A percentile compares a stretch with the other conserved stretches of the same genome.
phyloP scores from a whole-genome alignment of 2,329 filamentous ascomycete species.

The Elsinoe arachidis region DNA sequence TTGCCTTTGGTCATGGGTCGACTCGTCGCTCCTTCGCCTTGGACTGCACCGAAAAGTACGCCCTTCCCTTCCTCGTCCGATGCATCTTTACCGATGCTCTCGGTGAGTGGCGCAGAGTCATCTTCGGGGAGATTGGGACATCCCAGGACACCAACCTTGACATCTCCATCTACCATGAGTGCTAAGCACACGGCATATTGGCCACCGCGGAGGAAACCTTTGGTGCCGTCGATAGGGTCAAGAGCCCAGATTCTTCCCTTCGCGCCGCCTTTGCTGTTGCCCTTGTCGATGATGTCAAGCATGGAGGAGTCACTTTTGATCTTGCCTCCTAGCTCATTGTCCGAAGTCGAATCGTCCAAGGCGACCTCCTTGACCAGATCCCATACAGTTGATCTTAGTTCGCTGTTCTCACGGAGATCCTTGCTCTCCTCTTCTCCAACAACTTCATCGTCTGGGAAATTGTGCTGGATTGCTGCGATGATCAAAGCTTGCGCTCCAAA shows the following conservation, averaged over 20 bases:
- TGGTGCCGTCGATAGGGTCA: slow-evolving; percentile 95
- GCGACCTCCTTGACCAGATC: slow-evolving; percentile 64
- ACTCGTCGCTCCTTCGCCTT: slow-evolving; percentile 71
- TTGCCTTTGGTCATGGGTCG: slow-evolving; percentile 55
- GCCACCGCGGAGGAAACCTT: slow-evolving; percentile 89
- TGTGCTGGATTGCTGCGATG: slow-evolving; percentile 77
- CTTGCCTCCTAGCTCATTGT: slow-evolving; percentile 60
- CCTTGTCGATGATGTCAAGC: slow-evolving; percentile 50
- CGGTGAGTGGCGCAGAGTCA: slow-evolving; percentile 61
- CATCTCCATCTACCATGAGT: slow-evolving; percentile 84
- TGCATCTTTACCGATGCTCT: slow-evolving; percentile 65
- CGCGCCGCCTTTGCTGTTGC: slow-evolving; percentile 60
- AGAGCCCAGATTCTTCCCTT: slow-evolving; percentile 86
- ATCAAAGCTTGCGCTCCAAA: slow-evolving; percentile 97
- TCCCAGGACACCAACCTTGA: slow-evolving; percentile 87
- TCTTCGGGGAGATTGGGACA: slow-evolving; percentile 92
- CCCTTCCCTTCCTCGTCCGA: slow-evolving; percentile 68
- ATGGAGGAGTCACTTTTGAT: slow-evolving; percentile 57
- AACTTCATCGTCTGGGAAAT: slow-evolving; percentile 84
- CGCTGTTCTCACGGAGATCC: slow-evolving; percentile 61
- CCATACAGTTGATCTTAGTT: slow-evolving; percentile 72
- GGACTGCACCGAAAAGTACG: slow-evolving; percentile 78
- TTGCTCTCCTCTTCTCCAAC: slow-evolving; percentile 92
- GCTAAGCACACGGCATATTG: slow-evolving; percentile 95
- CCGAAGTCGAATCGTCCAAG: slow-evolving; percentile 57